Conservation (phyloP, 306 rosid species). For the Astragalus membranaceus region DNA sequence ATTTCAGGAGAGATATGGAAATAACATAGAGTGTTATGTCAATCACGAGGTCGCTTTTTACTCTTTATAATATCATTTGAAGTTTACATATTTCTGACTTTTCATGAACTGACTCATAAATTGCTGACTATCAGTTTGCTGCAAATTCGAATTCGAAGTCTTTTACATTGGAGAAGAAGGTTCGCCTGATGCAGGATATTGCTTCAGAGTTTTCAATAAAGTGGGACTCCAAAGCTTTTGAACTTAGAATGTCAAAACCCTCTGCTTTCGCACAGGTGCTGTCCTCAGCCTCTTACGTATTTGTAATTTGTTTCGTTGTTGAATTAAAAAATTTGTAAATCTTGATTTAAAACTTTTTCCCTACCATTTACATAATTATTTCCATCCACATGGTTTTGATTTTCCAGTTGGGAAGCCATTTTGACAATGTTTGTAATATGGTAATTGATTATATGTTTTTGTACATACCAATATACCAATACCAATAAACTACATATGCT, state of each 20-base stretch:
- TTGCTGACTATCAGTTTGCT: conserved; percentile 55
- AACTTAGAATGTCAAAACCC: conserved; percentile 65
- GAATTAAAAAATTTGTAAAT: background rate
- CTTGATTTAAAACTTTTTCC: background rate
- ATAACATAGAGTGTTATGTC: conserved; percentile 51
- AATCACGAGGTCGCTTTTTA: conserved; percentile 52
- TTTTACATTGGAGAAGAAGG: conserved; percentile 66
- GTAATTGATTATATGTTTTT: conserved; percentile 1
- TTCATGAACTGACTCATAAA: conserved; percentile 22
- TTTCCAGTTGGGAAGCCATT: background rate
- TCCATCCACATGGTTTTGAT: background rate
- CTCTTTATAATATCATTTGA: background rate
- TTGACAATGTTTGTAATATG: background rate
- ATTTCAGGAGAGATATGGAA: conserved; percentile 71
- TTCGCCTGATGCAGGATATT: conserved; percentile 66
- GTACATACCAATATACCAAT: background rate
- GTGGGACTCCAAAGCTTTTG: conserved; percentile 84
- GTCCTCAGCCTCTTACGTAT: conserved; percentile 7
- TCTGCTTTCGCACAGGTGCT: conserved; percentile 49
- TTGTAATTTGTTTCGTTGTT: background rate
- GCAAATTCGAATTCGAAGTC: conserved; percentile 58
- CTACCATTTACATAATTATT: background rate
- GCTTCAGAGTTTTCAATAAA: conserved; percentile 68
- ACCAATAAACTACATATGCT: background rate
- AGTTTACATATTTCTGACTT: conserved; percentile 6